Evolutionary conservation across 2,329 filamentous ascomycete genomes (phyloP), one percentile per base, ranked within the genome.

Genomic region (Diaporthe ampelina): DNA sequence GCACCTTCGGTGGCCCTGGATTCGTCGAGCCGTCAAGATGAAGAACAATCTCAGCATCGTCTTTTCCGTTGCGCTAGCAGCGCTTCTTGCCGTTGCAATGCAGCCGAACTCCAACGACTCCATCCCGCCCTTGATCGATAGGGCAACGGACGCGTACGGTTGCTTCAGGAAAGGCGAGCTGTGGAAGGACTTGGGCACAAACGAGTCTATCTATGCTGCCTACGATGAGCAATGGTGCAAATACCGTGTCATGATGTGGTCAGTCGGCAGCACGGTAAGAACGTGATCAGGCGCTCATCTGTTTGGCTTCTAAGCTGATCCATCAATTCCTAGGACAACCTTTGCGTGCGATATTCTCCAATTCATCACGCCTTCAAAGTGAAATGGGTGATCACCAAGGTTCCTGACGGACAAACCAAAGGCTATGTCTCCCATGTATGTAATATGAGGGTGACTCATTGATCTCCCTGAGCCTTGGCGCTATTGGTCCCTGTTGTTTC

Each of bases 141-240:
- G 0, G 29, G 19, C 29, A 1, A 8, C 13, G 4, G 13, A 37
- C 8, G 13, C 21, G 11, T 67, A 40, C 63, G 63, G 63, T 21
- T 67, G 63, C 45, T 67, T 52, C 29, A 7, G 24, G 4, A 2
- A 21, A 26, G 63, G 63, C 21, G 45, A 52, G 29, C 9, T 26
- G 29, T 67, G 63, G 63, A 19, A 37, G 32, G 45, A 67, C 48
- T 26, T 67, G 63, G 63, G 63, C 29, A 67, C 63, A 35, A 37
- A 24, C 21, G 21, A 52, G 63, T 10, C 26, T 19, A 52, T 67
- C 63, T 3, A 37, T 52, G 21, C 32, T 1, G 63, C 45, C 24
- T 67, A 67, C 32, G 63, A 67, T 11, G 21, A 67, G 13, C 63
- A 67, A 11, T 67, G 63, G 63, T 67, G 63, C 45, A 37, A n/a